Base-by-base conservation (phyloP, 768 basidiomycete species). In the Lentinula edodes region DNA sequence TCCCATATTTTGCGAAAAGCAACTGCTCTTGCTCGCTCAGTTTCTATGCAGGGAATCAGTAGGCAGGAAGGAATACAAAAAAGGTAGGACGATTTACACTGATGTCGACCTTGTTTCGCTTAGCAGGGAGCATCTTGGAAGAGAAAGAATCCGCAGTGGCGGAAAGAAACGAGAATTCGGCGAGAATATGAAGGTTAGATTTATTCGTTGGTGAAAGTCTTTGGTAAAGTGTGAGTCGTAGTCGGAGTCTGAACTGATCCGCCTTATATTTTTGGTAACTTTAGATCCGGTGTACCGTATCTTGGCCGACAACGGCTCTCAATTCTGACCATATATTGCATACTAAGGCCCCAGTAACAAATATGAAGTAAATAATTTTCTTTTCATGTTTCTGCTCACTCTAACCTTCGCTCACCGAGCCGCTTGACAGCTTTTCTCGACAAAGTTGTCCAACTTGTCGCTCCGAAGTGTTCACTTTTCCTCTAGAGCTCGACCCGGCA, bases 1-100 rank as follows among this genome's bases (percentile, higher is more conserved):
- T 96, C 61, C 96, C 96, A 76, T 98, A 98, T 74, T 92, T 86
- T 67, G 88, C 83, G 76, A 98, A 95, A 65, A 98, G 86, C 78
- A 93, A 89, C 76, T 93, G 87, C 80, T 98, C 96, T 78, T 97
- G 89, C 68, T 88, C 87, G 62, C 82, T 84, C 77, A 97, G 74
- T 72, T 87, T 87, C 93, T 95, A 66, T 34, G 56, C 60, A 67
- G 61, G 51, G 59, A 54, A 54, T 43, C 38, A 34, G 56, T 61
- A 32, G 59, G 9, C 51, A 53, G 38, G 28, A 41, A 23, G 23
- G 23, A n/a, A 15, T 46, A 38, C 28, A 16, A 39, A 52, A 20
- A 52, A 34, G 36, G 45, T 43, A 35, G 41, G 23, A 60, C 12
- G 62, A 76, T 91, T 71, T 70, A 95, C 95, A 76, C 89, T 93